Evolutionary conservation across 2,329 filamentous ascomycete species (phyloP).

Genomic region (Dactylellina parvicollis): DNA sequence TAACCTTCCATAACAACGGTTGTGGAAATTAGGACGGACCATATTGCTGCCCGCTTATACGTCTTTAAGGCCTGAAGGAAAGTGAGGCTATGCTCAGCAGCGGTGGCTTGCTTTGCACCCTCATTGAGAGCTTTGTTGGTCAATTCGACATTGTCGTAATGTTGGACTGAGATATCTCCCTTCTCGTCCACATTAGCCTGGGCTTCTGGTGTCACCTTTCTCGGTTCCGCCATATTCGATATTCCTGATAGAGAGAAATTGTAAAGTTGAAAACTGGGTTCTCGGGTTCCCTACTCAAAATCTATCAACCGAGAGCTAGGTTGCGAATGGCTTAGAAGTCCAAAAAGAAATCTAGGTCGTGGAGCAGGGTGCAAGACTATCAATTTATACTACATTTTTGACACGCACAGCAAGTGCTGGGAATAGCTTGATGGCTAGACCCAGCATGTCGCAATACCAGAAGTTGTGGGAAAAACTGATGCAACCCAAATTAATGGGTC

Average conservation of each 20-base stretch:
- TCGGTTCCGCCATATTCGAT: constrained; percentile 42
- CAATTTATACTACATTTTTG: constrained; percentile 45
- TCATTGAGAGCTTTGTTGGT: constrained; percentile 54
- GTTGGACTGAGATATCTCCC: constrained; percentile 45
- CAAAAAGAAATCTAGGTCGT: constrained; percentile 22
- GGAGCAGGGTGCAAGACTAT: constrained; percentile 20
- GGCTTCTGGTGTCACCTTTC: neutral
- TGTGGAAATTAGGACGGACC: constrained; percentile 85
- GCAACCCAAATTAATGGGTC: constrained; percentile 23
- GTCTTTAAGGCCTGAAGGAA: constrained; percentile 79
- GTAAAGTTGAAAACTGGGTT: constrained; percentile 20
- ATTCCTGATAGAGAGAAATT: constrained; percentile 2
- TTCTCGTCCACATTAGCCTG: constrained; percentile 51
- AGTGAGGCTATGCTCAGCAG: constrained; percentile 72
- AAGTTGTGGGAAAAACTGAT: constrained; percentile 16
- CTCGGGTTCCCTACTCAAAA: constrained; percentile 23
- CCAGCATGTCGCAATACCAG: constrained; percentile 21
- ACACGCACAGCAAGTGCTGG: neutral
- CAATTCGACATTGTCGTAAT: constrained; percentile 50
- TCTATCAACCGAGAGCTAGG: constrained; percentile 20
- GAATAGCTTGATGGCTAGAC: constrained; percentile 10
- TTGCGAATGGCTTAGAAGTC: constrained; percentile 19
- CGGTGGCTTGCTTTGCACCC: constrained; percentile 61
- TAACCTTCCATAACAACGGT: constrained; percentile 93
- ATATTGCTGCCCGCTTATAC: constrained; percentile 86